A percentile compares a stretch with the other conserved stretches of the same genome.
Evolutionary conservation across 257 asterid species (phyloP).

Genomic region (Cynanchum wilfordii): DNA sequence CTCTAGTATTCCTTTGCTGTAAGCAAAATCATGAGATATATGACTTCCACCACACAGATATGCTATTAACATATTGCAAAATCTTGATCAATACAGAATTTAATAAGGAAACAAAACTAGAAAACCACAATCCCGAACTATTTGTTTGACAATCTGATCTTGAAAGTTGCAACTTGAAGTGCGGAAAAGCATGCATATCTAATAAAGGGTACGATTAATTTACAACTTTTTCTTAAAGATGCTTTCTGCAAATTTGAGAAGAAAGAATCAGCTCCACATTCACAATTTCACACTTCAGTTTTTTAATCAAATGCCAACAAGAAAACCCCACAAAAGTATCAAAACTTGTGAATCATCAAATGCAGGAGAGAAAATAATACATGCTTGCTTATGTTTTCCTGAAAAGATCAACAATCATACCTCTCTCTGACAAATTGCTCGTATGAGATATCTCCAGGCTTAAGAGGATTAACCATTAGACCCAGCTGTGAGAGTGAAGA

Average conservation of each 20-base stretch:
- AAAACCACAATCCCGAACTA: not conserved
- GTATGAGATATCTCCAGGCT: conserved; percentile 91
- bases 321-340: not conserved
- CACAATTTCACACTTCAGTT: not conserved
- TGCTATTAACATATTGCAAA: not conserved
- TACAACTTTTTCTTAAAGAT: not conserved
- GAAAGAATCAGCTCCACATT: not conserved
- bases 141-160: not conserved
- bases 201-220: not conserved
- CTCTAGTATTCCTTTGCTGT: conserved; percentile 87
- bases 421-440: conserved; percentile 76
- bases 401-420: conserved; percentile 29
- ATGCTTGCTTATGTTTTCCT: not conserved
- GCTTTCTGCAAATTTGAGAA: not conserved
- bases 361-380: not conserved
- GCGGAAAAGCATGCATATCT: not conserved
- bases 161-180: not conserved
- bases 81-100: not conserved
- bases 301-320: not conserved
- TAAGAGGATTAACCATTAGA: conserved; percentile 85
- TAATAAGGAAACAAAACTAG: not conserved
- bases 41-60: not conserved
- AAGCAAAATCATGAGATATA: conserved; percentile 16
- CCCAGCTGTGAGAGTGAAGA: conserved; percentile 61
- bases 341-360: not conserved